Evolutionary conservation across 345 rosid genomes (phyloP).

Genomic region (Pistacia integerrima): DNA sequence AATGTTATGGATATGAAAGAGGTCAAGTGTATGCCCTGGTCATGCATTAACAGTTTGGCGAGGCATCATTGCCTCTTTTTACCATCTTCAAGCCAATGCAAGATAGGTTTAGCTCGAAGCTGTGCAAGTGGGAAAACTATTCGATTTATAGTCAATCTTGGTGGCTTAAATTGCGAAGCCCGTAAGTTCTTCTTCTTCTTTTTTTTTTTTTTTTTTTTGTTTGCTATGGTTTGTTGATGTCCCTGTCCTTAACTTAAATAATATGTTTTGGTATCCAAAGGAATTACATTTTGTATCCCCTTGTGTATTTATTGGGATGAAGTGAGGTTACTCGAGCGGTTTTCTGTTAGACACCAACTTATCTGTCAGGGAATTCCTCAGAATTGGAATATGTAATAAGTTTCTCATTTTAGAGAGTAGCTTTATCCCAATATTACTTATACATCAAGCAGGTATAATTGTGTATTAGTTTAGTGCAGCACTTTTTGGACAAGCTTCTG

Average conservation of each 20-base stretch:
- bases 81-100: conserved; percentile 27
- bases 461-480: conserved; percentile 33
- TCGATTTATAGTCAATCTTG: conserved; percentile 8
- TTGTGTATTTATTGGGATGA: not conserved
- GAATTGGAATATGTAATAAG: not conserved
- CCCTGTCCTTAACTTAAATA: not conserved
- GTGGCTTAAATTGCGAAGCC: conserved; percentile 32
- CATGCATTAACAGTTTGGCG: conserved; percentile 29
- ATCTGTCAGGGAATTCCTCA: not conserved
- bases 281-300: not conserved
- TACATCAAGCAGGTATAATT: conserved; percentile 14
- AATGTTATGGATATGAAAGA: conserved; percentile 28
- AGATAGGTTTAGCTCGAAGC: conserved; percentile 23
- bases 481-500: conserved; percentile 29
- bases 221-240: not conserved
- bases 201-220: too few species aligned
- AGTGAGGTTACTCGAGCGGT: not conserved
- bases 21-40: conserved; percentile 20
- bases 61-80: conserved; percentile 29
- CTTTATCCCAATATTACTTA: not conserved
- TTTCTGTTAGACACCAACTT: not conserved
- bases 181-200: conserved; percentile 33
- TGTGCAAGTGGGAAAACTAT: conserved; percentile 14
- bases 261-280: not conserved
- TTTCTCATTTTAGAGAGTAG: not conserved